Conservation (phyloP, 108 stramenopile genomes). For the Cyclotella choctawhatcheeana region DNA sequence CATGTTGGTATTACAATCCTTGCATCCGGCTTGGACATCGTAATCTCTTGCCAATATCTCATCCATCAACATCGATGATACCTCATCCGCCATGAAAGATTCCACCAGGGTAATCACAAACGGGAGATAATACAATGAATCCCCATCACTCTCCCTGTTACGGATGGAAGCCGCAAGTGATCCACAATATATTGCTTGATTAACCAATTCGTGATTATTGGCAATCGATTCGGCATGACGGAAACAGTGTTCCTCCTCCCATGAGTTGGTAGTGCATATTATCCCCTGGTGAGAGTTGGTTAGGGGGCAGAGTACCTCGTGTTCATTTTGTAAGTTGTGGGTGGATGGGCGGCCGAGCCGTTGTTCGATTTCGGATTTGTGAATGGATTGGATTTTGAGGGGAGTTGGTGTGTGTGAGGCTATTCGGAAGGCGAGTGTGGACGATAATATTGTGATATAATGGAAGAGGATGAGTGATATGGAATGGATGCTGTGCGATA, state of each 20-base stretch:
- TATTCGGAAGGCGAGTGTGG: not conserved
- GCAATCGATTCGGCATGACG: constrained; percentile 24
- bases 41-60: not conserved
- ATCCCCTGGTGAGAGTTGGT: constrained; percentile 35
- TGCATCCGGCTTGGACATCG: not conserved
- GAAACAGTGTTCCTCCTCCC: not conserved
- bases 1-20: not conserved
- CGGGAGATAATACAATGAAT: constrained; percentile 30
- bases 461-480: not conserved
- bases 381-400: constrained; percentile 5
- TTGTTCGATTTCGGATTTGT: constrained; percentile 3
- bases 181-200: constrained; percentile 29
- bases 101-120: constrained; percentile 39
- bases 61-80: constrained; percentile 11
- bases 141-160: constrained; percentile 20
- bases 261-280: constrained; percentile 13
- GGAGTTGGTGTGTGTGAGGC: constrained; percentile 1
- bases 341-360: not conserved
- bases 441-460: not conserved
- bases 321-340: constrained; percentile 36
- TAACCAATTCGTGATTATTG: constrained; percentile 27
- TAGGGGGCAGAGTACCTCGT: constrained; percentile 40
- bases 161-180: constrained; percentile 39
- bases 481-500: not conserved
- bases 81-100: constrained; percentile 30